Base-by-base conservation (phyloP, 129 eudicot genomes). In the Silybum marianum region DNA sequence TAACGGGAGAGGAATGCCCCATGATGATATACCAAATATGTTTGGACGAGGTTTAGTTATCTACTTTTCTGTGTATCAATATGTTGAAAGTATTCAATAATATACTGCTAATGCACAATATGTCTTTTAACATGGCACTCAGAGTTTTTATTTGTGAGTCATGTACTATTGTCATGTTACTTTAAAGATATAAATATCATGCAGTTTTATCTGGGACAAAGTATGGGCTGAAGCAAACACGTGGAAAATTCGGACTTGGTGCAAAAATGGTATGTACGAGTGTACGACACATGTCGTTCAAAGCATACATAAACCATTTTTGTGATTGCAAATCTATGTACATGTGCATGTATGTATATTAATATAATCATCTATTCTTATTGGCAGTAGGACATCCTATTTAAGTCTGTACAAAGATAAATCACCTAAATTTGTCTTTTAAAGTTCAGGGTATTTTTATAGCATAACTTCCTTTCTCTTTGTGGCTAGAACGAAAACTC, bases 1-100 rank as follows among this genome's bases (percentile, higher is more conserved):
- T 79, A 96, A 96, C 86, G 99, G 99, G 89, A 93, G 88, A 89
- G 99, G 99, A 86, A 96, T 96, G 99, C 89, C 97, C 30, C 99
- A 93, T 78, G 99, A 93, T 84, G 99, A 96, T 85, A 96, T 96
- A 63, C 99, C 99, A 32, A 96, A 93, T 80, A 96, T 96, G 99
- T 96, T 96, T 87, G 99, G 99, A 87, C 90, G 98, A 93, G 98
- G 99, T 89, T 74, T 70, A 34, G 28, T 66, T 54, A 66, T 88
- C 39, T 46, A 46, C 32, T 83, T 54, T 58, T 71, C 68, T 54
- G 21, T 36, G 48, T 4, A 81, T 40, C 73, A 18, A 48, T 54
- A 16, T 42, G 18, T 82, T 69, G 19, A 24, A 9, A 34, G 28
- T 72, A 39, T 79, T 69, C 38, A 25, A 38, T 69, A 25, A 28